A percentile compares a stretch with the other conserved stretches of the same genome.
These are phyloP conservation scores for Scedosporium minutisporum DNA, from an alignment of 2,329 filamentous ascomycete genomes.

Conservation along the genomic window DNA sequence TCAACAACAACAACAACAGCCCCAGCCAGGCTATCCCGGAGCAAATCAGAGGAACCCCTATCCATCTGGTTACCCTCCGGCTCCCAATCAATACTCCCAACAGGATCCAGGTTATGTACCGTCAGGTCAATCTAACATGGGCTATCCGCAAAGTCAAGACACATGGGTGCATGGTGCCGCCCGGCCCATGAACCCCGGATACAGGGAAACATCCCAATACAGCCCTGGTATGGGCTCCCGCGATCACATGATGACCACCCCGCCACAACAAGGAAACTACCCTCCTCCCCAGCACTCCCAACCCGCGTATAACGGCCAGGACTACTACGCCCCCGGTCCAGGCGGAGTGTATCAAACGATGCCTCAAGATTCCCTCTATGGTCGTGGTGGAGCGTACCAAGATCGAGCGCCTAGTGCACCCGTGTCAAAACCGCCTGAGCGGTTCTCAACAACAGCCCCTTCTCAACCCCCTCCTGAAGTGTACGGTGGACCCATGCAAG, in stretches of 20 bases:
- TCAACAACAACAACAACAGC: constrained; percentile 4
- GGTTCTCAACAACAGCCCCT: not conserved
- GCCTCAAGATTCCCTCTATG: constrained; percentile 5
- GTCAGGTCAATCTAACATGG: not conserved
- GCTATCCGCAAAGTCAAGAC: constrained; percentile 2
- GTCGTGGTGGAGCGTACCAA: constrained; percentile 3
- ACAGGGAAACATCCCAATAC: constrained; percentile 1
- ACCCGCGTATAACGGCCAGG: not conserved
- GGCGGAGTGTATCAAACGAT: constrained; percentile 3
- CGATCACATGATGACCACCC: constrained; percentile 7
- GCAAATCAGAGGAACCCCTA: not conserved
- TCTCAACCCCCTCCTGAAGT: not conserved
- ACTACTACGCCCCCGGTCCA: not conserved
- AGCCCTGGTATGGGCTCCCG: not conserved
- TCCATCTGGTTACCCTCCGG: not conserved
- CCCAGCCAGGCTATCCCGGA: not conserved
- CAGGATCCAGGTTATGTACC: constrained; percentile 2
- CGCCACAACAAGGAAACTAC: constrained; percentile 4
- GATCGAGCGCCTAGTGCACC: constrained; percentile 1
- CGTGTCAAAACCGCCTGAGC: not conserved
- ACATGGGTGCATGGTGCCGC: constrained; percentile 6
- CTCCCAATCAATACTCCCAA: not conserved
- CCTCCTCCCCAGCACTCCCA: constrained; percentile 4
- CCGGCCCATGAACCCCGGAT: constrained; percentile 2
- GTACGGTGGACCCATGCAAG: not conserved